These are phyloP conservation scores for Rauvolfia tetraphylla DNA, from an alignment of 257 asterid species.

Conservation along the genomic window DNA sequence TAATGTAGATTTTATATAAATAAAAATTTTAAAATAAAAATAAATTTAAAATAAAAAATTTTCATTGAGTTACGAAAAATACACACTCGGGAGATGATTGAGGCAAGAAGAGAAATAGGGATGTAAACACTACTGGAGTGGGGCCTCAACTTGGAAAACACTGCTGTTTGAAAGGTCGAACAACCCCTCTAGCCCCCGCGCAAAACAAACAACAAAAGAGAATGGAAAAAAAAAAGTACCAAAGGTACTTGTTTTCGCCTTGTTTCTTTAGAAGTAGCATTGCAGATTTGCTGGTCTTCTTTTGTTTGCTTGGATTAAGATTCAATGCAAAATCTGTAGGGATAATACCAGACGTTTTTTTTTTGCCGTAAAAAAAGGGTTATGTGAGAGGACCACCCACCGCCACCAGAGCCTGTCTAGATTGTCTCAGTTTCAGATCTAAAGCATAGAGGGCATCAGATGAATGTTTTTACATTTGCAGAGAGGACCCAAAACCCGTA, in stretches of 20 bases:
- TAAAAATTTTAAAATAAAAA: too few species aligned
- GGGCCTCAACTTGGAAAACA: background rate
- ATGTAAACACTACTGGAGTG: background rate
- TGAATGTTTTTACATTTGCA: background rate
- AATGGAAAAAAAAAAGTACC: background rate
- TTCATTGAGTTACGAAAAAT: background rate
- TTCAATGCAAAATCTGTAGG: background rate
- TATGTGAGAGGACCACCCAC: slow-evolving; percentile 1
- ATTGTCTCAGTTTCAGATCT: slow-evolving; percentile 4
- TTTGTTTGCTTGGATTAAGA: background rate
- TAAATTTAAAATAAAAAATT: too few species aligned
- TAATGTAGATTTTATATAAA: too few species aligned
- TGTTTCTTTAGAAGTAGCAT: too few species aligned
- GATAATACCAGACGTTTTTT: background rate
- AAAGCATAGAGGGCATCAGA: background rate
- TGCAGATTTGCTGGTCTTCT: background rate
- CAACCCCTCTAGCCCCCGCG: too few species aligned
- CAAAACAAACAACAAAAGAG: background rate
- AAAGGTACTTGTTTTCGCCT: background rate
- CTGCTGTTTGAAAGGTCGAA: background rate
- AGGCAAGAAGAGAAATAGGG: background rate
- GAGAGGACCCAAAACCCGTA: background rate
- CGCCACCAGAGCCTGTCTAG: background rate
- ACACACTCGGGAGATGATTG: background rate
- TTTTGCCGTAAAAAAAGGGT: background rate